Evolutionary conservation across 495 filamentous ascomycete species (phyloP).

Genomic region (Jackrogersella minutella): DNA sequence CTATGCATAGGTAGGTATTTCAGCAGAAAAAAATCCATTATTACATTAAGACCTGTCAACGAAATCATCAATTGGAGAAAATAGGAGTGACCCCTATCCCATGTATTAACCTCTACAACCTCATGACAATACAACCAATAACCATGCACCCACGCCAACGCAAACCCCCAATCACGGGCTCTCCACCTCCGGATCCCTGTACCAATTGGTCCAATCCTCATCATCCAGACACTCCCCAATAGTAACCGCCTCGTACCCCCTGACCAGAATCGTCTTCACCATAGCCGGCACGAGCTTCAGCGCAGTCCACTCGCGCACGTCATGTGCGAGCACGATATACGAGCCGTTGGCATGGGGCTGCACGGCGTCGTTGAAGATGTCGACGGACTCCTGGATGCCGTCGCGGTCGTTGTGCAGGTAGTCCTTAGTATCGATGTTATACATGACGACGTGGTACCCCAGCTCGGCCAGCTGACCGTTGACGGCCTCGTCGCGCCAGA

Average conservation of each 20-base stretch:
- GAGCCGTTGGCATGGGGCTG: constrained; percentile 46
- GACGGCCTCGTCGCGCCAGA: constrained; percentile 58
- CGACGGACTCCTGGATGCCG: constrained; percentile 63
- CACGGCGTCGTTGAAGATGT: constrained; percentile 48
- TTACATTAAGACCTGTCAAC: too few relatives aligned
- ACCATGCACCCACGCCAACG: not conserved
- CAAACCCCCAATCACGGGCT: not conserved
- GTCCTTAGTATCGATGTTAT: constrained; percentile 75
- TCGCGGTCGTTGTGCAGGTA: constrained; percentile 64
- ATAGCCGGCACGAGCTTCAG: constrained; percentile 69
- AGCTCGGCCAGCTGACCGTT: constrained; percentile 58
- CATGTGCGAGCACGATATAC: constrained; percentile 61
- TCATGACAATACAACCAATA: not conserved
- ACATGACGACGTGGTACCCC: constrained; percentile 72
- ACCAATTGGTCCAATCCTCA: constrained; percentile 56
- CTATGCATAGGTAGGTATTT: too few relatives aligned
- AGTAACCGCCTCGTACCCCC: constrained; percentile 59
- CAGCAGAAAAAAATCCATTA: too few relatives aligned
- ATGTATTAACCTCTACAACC: not conserved
- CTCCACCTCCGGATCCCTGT: constrained; percentile 36
- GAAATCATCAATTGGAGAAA: not conserved
- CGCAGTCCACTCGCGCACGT: constrained; percentile 71
- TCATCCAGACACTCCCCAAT: constrained; percentile 51
- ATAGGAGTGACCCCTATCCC: not conserved
- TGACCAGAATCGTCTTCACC: constrained; percentile 58